phyloP scores from a whole-genome alignment of 352 stramenopile genomes.

The Phytopythium cucurbitacearum region DNA sequence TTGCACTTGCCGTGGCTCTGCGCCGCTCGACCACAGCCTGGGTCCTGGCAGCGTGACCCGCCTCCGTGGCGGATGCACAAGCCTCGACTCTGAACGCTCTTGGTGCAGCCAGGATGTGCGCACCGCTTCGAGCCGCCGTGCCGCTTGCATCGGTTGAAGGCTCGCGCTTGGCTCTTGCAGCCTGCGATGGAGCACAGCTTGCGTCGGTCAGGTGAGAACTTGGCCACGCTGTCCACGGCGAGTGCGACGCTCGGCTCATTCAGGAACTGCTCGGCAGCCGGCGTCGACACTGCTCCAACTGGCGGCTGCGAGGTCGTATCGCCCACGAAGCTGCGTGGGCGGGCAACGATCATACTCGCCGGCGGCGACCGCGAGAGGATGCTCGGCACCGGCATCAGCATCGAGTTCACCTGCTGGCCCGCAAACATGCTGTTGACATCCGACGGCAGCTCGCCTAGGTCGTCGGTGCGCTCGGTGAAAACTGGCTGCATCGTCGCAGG shows the following conservation, averaged over 20 bases:
- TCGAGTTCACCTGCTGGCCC: constrained; percentile 1
- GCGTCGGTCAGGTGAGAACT: constrained; percentile 56
- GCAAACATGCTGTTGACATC: neutral
- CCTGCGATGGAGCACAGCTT: constrained; percentile 73
- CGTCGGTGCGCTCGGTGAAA: neutral
- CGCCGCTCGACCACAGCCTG: constrained; percentile 35
- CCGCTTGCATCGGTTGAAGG: constrained; percentile 83
- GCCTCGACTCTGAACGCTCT: constrained; percentile 74
- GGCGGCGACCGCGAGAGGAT: neutral
- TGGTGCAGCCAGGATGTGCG: constrained; percentile 61
- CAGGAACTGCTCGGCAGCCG: constrained; percentile 3
- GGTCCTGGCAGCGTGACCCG: constrained; percentile 71
- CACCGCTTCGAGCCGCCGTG: constrained; percentile 83
- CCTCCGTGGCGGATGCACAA: constrained; percentile 68
- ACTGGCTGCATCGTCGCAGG: neutral
- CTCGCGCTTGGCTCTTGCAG: constrained; percentile 75
- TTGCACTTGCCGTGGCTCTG: constrained; percentile 77
- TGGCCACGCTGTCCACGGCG: constrained; percentile 1
- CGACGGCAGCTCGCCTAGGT: constrained; percentile 2
- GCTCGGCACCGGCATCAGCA: constrained; percentile 1
- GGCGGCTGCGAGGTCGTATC: neutral
- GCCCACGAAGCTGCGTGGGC: too few relatives aligned
- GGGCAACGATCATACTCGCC: neutral
- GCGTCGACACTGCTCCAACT: constrained; percentile 1
- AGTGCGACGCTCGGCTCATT: neutral